Conservation (phyloP, 176 grass and related monocot genomes). For the Avena atlantica region DNA sequence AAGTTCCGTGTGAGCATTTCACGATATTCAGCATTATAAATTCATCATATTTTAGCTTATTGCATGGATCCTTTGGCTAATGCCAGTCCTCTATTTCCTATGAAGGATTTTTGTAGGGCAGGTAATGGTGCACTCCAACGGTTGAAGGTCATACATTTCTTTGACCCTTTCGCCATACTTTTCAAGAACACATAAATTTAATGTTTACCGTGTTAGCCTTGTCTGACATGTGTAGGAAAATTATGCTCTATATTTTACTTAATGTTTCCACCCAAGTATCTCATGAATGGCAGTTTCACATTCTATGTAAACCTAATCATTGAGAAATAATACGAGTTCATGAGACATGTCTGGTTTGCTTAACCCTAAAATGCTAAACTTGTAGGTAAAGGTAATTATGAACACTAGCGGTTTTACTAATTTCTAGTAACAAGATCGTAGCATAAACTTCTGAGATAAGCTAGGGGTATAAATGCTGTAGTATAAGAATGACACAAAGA, state of each 20-base stretch:
- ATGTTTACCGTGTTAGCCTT: slow-evolving; percentile 32
- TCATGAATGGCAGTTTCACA: slow-evolving; percentile 21
- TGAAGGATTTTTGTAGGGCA: slow-evolving; percentile 67
- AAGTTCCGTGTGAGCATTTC: slow-evolving; percentile 17
- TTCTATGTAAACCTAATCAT: slow-evolving; percentile 1
- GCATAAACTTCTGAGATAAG: not conserved
- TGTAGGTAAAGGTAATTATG: slow-evolving; percentile 19
- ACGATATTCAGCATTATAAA: not conserved
- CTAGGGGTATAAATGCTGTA: not conserved
- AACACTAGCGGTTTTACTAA: not conserved
- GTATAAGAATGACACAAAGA: not conserved
- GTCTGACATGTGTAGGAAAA: not conserved
- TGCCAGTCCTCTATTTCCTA: slow-evolving; percentile 25
- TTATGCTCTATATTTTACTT: slow-evolving; percentile 13
- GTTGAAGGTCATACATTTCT: slow-evolving; percentile 66
- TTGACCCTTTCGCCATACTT: slow-evolving; percentile 3
- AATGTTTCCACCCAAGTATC: slow-evolving; percentile 12
- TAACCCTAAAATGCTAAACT: not conserved
- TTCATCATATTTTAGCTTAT: slow-evolving; percentile 1
- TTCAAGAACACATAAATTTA: slow-evolving; percentile 12
- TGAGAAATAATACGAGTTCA: slow-evolving; percentile 14
- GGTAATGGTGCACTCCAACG: slow-evolving; percentile 65
- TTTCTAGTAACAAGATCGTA: slow-evolving; percentile 31
- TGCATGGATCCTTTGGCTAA: slow-evolving; percentile 10
- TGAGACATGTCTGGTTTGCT: slow-evolving; percentile 8